Percentiles rank a stretch among this genome's conserved stretches.
Evolutionary conservation across 2,329 filamentous ascomycete species (phyloP).

Genomic region (Colletotrichum filicis): DNA sequence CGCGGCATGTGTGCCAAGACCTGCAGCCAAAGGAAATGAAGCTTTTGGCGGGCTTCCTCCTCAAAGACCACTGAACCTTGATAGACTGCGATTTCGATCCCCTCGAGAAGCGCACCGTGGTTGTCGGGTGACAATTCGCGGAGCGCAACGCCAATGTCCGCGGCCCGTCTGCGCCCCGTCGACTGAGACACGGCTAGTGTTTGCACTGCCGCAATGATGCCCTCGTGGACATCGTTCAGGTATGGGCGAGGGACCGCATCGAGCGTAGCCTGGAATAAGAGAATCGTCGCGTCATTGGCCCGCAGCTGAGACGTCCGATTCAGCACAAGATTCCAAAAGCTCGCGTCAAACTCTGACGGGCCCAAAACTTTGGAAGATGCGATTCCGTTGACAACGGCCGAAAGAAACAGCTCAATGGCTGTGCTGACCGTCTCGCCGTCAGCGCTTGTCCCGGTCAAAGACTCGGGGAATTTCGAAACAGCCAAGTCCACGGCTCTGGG

Average conservation of each 20-base stretch:
- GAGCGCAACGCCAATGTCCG: constrained; percentile 28
- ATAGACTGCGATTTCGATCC: constrained; percentile 12
- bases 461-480: constrained; percentile 24
- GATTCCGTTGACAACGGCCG: constrained; percentile 34
- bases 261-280: constrained; percentile 22
- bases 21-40: constrained; percentile 34
- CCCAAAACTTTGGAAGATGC: constrained; percentile 20
- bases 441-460: constrained; percentile 6
- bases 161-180: constrained; percentile 14
- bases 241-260: constrained; percentile 2
- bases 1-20: constrained; percentile 36
- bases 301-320: constrained; percentile 14
- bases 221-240: constrained; percentile 16
- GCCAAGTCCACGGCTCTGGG: constrained; percentile 1
- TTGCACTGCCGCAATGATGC: constrained; percentile 28
- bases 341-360: constrained; percentile 4
- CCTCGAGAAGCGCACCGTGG: constrained; percentile 14
- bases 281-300: neutral
- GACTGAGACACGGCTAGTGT: constrained; percentile 9
- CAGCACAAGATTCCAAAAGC: constrained; percentile 25
- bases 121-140: neutral
- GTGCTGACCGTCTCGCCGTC: neutral
- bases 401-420: constrained; percentile 25
- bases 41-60: neutral
- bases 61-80: constrained; percentile 9